Percentiles rank a stretch among this genome's conserved stretches.
Conservation (phyloP, 1,139 yeast species). For the Geotrichum macrosporum region DNA sequence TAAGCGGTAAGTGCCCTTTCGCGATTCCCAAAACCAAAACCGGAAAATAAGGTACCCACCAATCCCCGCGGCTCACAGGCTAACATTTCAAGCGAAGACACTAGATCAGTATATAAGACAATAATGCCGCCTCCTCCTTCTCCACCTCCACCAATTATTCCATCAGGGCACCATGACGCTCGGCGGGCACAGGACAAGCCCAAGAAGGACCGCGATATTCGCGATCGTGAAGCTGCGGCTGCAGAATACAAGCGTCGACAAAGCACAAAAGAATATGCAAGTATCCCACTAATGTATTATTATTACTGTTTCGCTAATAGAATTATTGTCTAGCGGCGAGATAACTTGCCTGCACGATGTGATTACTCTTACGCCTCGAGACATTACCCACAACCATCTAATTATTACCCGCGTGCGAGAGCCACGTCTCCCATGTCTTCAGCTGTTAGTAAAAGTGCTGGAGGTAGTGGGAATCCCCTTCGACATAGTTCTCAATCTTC, state of each 20-base stretch:
- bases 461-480: too few species aligned
- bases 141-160: not conserved
- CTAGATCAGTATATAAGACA: too few species aligned
- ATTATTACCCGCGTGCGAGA: conserved; percentile 6
- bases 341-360: conserved; percentile 7
- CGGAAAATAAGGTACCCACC: too few species aligned
- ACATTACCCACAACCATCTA: not conserved
- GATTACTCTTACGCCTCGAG: conserved; percentile 9
- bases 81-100: too few species aligned
- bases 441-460: not conserved
- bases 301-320: not conserved
- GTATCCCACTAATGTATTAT: too few species aligned
- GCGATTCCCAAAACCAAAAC: too few species aligned
- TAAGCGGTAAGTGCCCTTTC: too few species aligned
- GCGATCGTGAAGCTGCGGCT: conserved; percentile 21
- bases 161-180: conserved; percentile 4
- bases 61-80: too few species aligned
- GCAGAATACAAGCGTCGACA: conserved; percentile 32
- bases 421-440: conserved; percentile 7
- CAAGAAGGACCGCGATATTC: conserved; percentile 16
- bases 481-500: conserved; percentile 6
- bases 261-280: conserved; percentile 20
- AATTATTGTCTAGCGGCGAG: conserved; percentile 8
- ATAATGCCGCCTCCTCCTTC: conserved; percentile 3
- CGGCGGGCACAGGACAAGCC: conserved; percentile 3